Evolutionary conservation across 164 flowering plant species (phyloP).

Genomic region (Buxus sempervirens): DNA sequence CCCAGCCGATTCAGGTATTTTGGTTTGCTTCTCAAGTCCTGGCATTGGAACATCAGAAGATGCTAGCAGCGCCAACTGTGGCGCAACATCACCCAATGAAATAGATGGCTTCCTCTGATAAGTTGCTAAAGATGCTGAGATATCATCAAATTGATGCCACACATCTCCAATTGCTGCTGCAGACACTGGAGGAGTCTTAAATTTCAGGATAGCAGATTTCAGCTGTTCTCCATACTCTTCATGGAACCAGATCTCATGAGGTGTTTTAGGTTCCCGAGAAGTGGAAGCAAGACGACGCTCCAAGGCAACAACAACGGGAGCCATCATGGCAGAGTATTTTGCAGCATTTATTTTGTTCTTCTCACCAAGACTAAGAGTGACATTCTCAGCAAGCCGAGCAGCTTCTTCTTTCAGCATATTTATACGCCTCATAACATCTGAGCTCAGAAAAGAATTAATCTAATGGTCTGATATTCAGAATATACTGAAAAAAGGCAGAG

Average conservation of each 20-base stretch:
- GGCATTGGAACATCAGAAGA: conserved; percentile 98
- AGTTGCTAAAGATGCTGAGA: conserved; percentile 78
- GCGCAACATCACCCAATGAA: conserved; percentile 81
- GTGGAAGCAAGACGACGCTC: conserved; percentile 95
- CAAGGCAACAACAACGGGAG: conserved; percentile 88
- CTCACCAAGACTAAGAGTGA: conserved; percentile 75
- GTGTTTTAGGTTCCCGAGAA: conserved; percentile 86
- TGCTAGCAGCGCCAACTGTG: conserved; percentile 62
- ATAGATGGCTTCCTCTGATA: conserved; percentile 83
- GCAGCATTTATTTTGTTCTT: conserved; percentile 93
- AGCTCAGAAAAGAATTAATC: conserved; percentile 10
- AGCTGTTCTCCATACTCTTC: conserved; percentile 68
- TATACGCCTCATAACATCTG: conserved; percentile 92
- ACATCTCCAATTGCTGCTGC: conserved; percentile 77
- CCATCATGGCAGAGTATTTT: conserved; percentile 97
- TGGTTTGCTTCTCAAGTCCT: conserved; percentile 81
- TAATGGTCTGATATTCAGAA: neutral
- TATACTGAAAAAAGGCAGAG: neutral
- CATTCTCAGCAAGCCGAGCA: conserved; percentile 76
- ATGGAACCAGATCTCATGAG: conserved; percentile 89
- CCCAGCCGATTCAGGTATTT: conserved; percentile 46
- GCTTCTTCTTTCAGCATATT: conserved; percentile 94
- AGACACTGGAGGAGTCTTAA: conserved; percentile 79
- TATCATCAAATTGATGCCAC: conserved; percentile 85
- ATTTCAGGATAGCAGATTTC: conserved; percentile 65